Percentiles rank a stretch among this genome's conserved stretches.
phyloP scores from a whole-genome alignment of 345 rosid genomes.

The Camelina laxa region DNA sequence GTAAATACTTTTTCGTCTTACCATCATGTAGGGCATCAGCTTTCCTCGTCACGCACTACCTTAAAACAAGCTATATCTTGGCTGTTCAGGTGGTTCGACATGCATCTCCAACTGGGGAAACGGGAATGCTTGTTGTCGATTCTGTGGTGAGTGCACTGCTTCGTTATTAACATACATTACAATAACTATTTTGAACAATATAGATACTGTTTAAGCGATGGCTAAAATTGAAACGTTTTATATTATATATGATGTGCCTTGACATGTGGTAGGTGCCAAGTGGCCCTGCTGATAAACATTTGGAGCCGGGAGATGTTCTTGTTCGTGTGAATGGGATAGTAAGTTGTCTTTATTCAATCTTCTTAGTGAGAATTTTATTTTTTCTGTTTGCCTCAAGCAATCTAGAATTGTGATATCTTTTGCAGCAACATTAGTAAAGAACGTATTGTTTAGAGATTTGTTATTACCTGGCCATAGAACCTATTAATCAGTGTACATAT shows the following conservation, averaged over 20 bases:
- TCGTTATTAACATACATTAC: conserved; percentile 27
- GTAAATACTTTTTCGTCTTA: conserved; percentile 46
- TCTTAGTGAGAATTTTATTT: neutral
- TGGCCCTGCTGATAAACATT: conserved; percentile 81
- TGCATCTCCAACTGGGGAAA: conserved; percentile 81
- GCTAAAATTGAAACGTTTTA: neutral
- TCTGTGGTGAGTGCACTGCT: conserved; percentile 66
- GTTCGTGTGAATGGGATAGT: conserved; percentile 87
- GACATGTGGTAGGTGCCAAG: conserved; percentile 77
- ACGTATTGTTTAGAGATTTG: conserved; percentile 1
- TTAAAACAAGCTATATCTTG: conserved; percentile 34
- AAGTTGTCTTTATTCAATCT: conserved; percentile 43
- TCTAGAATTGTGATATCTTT: conserved; percentile 20
- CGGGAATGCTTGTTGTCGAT: conserved; percentile 97
- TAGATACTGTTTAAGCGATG: neutral
- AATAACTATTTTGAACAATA: conserved; percentile 6
- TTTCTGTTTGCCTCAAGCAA: conserved; percentile 13
- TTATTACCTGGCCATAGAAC: conserved; percentile 24
- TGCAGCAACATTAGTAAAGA: conserved; percentile 10
- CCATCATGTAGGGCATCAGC: conserved; percentile 17
- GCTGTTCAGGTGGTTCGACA: conserved; percentile 72
- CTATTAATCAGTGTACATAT: conserved; percentile 18
- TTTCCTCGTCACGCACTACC: conserved; percentile 29
- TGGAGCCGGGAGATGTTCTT: conserved; percentile 97
- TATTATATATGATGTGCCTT: conserved; percentile 29